Evolutionary conservation across 2,329 filamentous ascomycete species (phyloP).

Genomic region (Pyricularia sp.): DNA sequence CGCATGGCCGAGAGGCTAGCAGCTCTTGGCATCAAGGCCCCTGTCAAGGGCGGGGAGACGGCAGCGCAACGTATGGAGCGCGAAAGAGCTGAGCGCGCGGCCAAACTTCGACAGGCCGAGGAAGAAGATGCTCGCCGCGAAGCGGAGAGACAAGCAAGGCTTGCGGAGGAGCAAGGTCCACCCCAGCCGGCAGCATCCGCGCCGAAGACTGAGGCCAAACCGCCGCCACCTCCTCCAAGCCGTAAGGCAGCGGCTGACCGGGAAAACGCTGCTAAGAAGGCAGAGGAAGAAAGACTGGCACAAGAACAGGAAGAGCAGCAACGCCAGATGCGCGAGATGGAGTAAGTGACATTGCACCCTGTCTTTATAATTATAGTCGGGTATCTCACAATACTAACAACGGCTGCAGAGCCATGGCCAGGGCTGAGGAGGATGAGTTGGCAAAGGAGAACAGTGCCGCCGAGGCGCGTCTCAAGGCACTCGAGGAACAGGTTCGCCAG

Average conservation of each 20-base stretch:
- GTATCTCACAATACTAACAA: constrained; percentile 15
- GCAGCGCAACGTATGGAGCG: constrained; percentile 78
- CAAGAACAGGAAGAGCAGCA: constrained; percentile 71
- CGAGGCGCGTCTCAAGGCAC: constrained; percentile 71
- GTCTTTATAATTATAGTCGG: neutral
- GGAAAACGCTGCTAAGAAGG: constrained; percentile 43
- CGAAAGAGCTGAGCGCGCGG: constrained; percentile 77
- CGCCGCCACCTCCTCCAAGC: constrained; percentile 68
- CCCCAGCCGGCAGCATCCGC: constrained; percentile 46
- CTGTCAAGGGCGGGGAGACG: constrained; percentile 69
- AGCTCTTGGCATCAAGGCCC: constrained; percentile 81
- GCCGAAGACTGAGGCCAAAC: constrained; percentile 42
- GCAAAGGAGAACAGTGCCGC: constrained; percentile 72
- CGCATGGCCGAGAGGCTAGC: constrained; percentile 95
- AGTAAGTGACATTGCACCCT: constrained; percentile 54
- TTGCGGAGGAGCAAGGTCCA: constrained; percentile 66
- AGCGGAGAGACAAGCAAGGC: constrained; percentile 71
- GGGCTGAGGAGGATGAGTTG: constrained; percentile 70
- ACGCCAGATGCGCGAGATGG: constrained; percentile 62
- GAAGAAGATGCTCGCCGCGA: constrained; percentile 89
- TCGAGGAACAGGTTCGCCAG: constrained; percentile 89
- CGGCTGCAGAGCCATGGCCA: constrained; percentile 56
- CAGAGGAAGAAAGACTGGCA: constrained; percentile 52
- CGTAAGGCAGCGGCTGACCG: constrained; percentile 52
- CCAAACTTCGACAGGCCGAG: constrained; percentile 80